Evolutionary conservation across 228 moss, liverwort and hornwort species (phyloP).

Genomic region (Sphagnum fallax): DNA sequence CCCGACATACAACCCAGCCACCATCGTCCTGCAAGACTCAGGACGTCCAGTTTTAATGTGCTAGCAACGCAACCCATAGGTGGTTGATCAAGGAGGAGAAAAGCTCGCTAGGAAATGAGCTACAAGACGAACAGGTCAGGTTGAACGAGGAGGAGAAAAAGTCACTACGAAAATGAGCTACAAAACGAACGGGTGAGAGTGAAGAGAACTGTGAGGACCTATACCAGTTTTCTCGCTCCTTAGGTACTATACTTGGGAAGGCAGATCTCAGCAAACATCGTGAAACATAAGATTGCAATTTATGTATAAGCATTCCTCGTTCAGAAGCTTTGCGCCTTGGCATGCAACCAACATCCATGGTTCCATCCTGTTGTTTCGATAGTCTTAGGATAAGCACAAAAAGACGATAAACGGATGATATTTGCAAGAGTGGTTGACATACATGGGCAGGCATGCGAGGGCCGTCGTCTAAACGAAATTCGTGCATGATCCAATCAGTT

Average conservation of each 20-base stretch:
- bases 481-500: constrained; percentile 98
- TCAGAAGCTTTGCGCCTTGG: no score
- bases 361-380: no score
- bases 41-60: background rate
- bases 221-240: no score
- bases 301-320: no score
- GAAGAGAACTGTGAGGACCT: background rate
- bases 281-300: no score
- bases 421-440: constrained; percentile 1
- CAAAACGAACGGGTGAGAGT: background rate
- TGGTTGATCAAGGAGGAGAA: background rate
- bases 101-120: constrained; percentile 4
- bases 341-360: no score
- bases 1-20: constrained; percentile 90
- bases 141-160: background rate
- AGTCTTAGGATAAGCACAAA: no score
- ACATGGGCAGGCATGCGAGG: constrained; percentile 43
- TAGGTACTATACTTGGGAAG: no score
- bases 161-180: background rate
- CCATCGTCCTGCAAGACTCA: constrained; percentile 35
- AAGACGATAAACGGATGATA: no score
- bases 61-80: background rate
- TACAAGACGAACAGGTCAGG: constrained; percentile 3
- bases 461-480: constrained; percentile 68
- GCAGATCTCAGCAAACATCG: no score